These are phyloP conservation scores for Medicago lupulina DNA, from an alignment of 306 rosid species.

Conservation along the genomic window DNA sequence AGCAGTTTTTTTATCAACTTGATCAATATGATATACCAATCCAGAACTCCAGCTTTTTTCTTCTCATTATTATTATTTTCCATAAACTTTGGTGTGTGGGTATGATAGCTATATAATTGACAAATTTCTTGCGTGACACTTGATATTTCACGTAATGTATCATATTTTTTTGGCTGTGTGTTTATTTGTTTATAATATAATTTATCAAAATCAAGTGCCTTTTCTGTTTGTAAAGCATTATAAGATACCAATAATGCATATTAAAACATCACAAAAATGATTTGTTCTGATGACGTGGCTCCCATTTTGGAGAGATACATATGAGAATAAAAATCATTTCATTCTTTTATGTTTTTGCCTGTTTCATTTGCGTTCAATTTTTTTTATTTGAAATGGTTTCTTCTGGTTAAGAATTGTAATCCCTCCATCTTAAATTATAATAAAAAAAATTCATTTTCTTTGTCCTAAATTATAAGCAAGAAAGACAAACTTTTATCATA, in stretches of 20 bases:
- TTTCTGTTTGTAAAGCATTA: constrained; percentile 44
- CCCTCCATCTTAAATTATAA: too few species aligned
- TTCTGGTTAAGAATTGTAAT: too few species aligned
- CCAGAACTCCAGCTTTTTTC: too few species aligned
- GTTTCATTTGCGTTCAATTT: too few species aligned
- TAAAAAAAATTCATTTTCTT: too few species aligned
- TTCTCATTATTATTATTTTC: constrained; percentile 5
- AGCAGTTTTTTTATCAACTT: background rate
- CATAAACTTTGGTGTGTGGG: too few species aligned
- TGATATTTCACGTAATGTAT: constrained; percentile 30
- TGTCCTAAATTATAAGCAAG: too few species aligned
- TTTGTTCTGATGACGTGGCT: constrained; percentile 44
- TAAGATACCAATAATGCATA: constrained; percentile 35
- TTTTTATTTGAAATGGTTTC: too few species aligned
- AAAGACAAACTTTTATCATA: too few species aligned
- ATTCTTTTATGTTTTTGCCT: too few species aligned
- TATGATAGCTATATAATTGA: background rate
- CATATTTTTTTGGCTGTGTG: constrained; percentile 2
- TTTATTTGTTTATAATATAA: background rate
- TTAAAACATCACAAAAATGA: constrained; percentile 40
- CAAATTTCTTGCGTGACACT: constrained; percentile 37
- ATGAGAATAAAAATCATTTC: background rate
- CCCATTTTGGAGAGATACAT: constrained; percentile 42
- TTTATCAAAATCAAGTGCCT: constrained; percentile 40
- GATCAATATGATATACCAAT: too few species aligned